Percentiles rank a stretch among this genome's conserved stretches.
Conservation (phyloP, 805 yeast species). For the Candida montana region DNA sequence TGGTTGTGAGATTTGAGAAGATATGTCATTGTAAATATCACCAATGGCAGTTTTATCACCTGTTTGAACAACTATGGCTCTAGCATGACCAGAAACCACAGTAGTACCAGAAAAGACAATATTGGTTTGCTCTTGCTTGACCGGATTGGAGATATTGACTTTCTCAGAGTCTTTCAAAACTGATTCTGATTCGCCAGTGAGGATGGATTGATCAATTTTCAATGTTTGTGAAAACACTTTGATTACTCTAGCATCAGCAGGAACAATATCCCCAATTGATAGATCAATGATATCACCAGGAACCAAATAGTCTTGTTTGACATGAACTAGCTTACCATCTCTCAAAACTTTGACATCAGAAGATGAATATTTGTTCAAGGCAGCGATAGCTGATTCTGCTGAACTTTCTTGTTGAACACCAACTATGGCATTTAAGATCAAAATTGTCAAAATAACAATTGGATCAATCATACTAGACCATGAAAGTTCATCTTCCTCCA, state of each 20-base stretch:
- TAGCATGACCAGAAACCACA: slow-evolving; percentile 38
- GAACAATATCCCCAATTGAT: slow-evolving; percentile 37
- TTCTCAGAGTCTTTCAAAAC: slow-evolving; percentile 31
- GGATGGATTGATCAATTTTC: slow-evolving; percentile 40
- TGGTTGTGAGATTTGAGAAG: slow-evolving; percentile 34
- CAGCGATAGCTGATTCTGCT: slow-evolving; percentile 48
- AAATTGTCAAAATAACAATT: slow-evolving; percentile 40
- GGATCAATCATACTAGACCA: slow-evolving; percentile 31
- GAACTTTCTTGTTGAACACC: slow-evolving; percentile 47
- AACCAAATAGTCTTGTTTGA: slow-evolving; percentile 37
- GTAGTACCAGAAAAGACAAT: slow-evolving; percentile 46
- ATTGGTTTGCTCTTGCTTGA: slow-evolving; percentile 33
- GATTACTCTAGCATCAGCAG: slow-evolving; percentile 43
- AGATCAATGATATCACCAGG: slow-evolving; percentile 43
- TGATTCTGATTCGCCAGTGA: slow-evolving; percentile 43
- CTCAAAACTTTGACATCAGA: slow-evolving; percentile 43
- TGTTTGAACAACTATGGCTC: slow-evolving; percentile 40
- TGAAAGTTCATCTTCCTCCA: slow-evolving; percentile 26
- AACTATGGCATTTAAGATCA: slow-evolving; percentile 40
- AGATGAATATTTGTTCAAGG: slow-evolving; percentile 40
- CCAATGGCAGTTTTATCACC: slow-evolving; percentile 47
- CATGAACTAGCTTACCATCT: slow-evolving; percentile 34
- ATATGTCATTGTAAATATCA: slow-evolving; percentile 38
- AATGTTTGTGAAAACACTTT: slow-evolving; percentile 35
- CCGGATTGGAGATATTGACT: slow-evolving; percentile 29